Conservation (phyloP, 2,329 filamentous ascomycete genomes). For the Hymenoscyphus salicellus region DNA sequence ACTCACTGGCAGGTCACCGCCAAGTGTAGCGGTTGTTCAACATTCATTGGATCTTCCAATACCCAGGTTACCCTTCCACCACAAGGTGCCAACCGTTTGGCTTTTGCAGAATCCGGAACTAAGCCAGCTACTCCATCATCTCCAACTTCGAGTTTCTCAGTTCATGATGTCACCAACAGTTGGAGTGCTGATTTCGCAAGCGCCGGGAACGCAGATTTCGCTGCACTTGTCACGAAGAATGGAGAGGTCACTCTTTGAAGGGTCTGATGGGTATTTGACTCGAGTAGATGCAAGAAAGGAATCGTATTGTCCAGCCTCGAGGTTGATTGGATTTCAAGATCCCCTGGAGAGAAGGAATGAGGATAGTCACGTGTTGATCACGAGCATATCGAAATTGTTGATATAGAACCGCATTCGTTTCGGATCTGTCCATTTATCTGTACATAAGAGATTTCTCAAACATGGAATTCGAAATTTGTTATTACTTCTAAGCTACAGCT, state of each 20-base stretch:
- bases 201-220: constrained; percentile 16
- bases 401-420: too few relatives aligned
- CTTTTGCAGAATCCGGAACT: constrained; percentile 11
- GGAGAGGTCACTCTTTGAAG: constrained; percentile 17
- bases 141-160: constrained; percentile 6
- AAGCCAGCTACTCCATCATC: constrained; percentile 12
- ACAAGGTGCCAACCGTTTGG: constrained; percentile 13
- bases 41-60: constrained; percentile 4
- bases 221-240: constrained; percentile 13
- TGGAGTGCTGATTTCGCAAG: constrained; percentile 14
- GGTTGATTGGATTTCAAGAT: not conserved
- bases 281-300: too few relatives aligned
- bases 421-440: not conserved
- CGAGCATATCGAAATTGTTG: not conserved
- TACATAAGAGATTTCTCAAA: not conserved
- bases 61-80: constrained; percentile 8
- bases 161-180: constrained; percentile 17
- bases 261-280: not conserved
- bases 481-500: not conserved
- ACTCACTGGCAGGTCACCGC: constrained; percentile 20
- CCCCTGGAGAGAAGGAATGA: not conserved
- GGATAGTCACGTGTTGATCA: not conserved
- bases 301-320: not conserved
- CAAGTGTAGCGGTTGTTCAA: constrained; percentile 22
- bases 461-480: not conserved